A percentile compares a stretch with the other conserved stretches of the same genome.
Evolutionary conservation across 192 early-diverging fungal species (phyloP).

Genomic region (Spizellomyces punctatus): DNA sequence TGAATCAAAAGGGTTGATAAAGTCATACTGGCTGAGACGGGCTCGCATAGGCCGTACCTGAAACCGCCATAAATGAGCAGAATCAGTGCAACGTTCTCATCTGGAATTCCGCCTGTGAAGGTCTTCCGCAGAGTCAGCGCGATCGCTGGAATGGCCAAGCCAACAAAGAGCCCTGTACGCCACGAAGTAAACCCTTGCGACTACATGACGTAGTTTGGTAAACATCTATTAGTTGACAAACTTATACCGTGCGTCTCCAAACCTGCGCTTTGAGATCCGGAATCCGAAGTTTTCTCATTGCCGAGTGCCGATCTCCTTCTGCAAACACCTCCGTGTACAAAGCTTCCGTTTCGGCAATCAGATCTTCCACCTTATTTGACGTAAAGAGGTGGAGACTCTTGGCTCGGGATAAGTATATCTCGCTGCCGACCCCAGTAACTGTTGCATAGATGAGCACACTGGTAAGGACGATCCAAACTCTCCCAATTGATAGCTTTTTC

Average conservation of each 20-base stretch:
- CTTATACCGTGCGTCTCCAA: background rate
- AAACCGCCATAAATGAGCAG: slow-evolving; percentile 37
- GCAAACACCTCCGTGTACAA: slow-evolving; percentile 21
- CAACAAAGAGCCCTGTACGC: slow-evolving; percentile 36
- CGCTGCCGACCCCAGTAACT: slow-evolving; percentile 15
- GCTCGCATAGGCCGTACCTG: slow-evolving; percentile 9
- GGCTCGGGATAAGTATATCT: slow-evolving; percentile 22
- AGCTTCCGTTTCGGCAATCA: slow-evolving; percentile 22
- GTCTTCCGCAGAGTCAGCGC: slow-evolving; percentile 12
- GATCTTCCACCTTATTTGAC: slow-evolving; percentile 23
- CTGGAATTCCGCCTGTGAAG: slow-evolving; percentile 18
- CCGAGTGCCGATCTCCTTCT: slow-evolving; percentile 18
- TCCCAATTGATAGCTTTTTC: slow-evolving; percentile 11
- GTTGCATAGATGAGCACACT: background rate
- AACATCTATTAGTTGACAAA: no score
- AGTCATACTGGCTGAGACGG: background rate
- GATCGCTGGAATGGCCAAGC: slow-evolving; percentile 37
- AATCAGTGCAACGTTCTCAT: slow-evolving; percentile 25
- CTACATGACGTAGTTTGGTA: background rate
- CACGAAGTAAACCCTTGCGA: slow-evolving; percentile 18
- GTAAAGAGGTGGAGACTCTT: slow-evolving; percentile 18
- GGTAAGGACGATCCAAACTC: background rate
- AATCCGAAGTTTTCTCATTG: slow-evolving; percentile 26
- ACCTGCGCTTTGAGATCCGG: slow-evolving; percentile 26
- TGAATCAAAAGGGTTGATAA: background rate